A percentile compares a stretch with the other conserved stretches of the same genome.
Evolutionary conservation across 1,139 yeast genomes (phyloP).

Genomic region (Geotrichum cucujoidarum): DNA sequence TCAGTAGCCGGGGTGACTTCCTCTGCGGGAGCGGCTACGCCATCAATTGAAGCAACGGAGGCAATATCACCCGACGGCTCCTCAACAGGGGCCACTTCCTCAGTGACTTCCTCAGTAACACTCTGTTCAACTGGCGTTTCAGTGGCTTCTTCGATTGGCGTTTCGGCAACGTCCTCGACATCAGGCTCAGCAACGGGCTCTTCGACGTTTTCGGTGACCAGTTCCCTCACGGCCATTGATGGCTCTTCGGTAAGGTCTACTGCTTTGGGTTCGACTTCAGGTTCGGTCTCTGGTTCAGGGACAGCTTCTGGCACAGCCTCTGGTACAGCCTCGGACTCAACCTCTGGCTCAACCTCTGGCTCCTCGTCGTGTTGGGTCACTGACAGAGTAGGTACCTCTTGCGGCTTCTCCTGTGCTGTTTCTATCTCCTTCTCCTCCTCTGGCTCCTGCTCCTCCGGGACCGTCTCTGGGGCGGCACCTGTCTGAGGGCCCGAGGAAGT

Average conservation of each 20-base stretch:
- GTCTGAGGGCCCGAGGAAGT: slow-evolving; percentile 1
- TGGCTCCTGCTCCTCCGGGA: slow-evolving; percentile 19
- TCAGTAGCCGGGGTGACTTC: background rate
- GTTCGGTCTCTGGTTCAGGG: slow-evolving; percentile 1
- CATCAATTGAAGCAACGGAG: background rate
- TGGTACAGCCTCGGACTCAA: slow-evolving; percentile 21
- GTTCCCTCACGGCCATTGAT: background rate
- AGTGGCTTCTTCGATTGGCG: background rate
- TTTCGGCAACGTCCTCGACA: background rate
- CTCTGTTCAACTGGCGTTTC: background rate
- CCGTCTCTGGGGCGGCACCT: slow-evolving; percentile 3
- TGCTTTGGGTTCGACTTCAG: slow-evolving; percentile 21
- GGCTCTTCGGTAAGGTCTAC: background rate
- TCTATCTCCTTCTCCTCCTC: slow-evolving; percentile 1
- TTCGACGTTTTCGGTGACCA: background rate
- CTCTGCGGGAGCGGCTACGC: background rate
- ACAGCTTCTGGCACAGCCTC: slow-evolving; percentile 25
- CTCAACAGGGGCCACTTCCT: background rate
- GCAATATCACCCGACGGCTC: background rate
- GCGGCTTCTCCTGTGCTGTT: background rate
- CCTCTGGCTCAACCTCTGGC: slow-evolving; percentile 11
- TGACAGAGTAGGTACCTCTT: background rate
- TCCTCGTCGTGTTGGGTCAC: slow-evolving; percentile 8
- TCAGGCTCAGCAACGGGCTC: background rate
- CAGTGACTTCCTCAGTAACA: background rate